Conservation (phyloP, 2,329 filamentous ascomycete genomes). For the Colletotrichum phormii region DNA sequence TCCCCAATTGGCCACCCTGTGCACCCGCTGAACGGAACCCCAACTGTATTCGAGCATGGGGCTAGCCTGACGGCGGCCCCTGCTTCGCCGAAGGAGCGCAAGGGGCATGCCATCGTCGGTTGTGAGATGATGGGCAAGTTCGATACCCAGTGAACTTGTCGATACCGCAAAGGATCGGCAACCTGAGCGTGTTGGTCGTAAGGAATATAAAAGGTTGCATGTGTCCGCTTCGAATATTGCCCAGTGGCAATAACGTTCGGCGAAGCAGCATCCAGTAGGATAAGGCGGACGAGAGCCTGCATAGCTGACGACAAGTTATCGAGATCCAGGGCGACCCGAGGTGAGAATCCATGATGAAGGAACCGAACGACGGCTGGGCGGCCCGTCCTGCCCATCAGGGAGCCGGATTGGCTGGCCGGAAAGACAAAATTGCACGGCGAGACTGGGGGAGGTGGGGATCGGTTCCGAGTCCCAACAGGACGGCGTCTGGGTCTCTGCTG, state of each 20-base stretch:
- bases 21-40: not conserved
- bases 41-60: not conserved
- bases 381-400: conserved; percentile 14
- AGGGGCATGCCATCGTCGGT: not conserved
- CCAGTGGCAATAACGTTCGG: not conserved
- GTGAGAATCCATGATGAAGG: not conserved
- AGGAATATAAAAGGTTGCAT: conserved; percentile 28
- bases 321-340: conserved; percentile 6
- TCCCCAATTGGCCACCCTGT: not conserved
- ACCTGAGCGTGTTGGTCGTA: not conserved
- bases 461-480: conserved; percentile 28
- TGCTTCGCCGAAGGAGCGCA: not conserved
- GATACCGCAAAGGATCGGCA: conserved; percentile 6
- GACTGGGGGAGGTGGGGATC: conserved; percentile 6
- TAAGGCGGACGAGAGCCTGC: conserved; percentile 14
- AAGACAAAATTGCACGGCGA: conserved; percentile 11
- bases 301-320: conserved; percentile 3
- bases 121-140: not conserved
- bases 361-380: conserved; percentile 17
- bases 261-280: conserved; percentile 10
- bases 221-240: not conserved
- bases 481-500: conserved; percentile 8
- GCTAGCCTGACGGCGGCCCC: no score
- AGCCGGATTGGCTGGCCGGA: conserved; percentile 28
- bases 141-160: not conserved